phyloP scores from a whole-genome alignment of 768 basidiomycete species.

The Dioszegia aurantiaca region DNA sequence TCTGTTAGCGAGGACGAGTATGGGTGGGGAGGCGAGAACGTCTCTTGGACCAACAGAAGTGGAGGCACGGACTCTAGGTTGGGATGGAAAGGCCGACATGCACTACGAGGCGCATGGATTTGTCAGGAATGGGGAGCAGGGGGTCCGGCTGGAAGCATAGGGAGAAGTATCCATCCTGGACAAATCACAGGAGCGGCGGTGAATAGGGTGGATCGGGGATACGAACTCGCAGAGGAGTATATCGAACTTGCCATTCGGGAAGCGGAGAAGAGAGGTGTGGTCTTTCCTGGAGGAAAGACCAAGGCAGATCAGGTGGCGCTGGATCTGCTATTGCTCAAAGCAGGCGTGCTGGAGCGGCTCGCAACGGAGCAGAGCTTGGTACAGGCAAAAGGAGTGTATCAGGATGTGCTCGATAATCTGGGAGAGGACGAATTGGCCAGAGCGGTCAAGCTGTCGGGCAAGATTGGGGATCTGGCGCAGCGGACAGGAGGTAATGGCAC shows the following conservation, averaged over 20 bases:
- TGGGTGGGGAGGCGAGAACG: conserved; percentile 43
- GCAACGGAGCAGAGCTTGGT: conserved; percentile 27
- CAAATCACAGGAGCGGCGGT: conserved; percentile 30
- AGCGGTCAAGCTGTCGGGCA: conserved; percentile 35
- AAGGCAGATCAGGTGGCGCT: conserved; percentile 34
- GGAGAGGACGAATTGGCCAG: conserved; percentile 21
- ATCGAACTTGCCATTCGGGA: conserved; percentile 40
- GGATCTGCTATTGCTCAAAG: conserved; percentile 47
- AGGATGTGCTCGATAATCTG: conserved; percentile 33
- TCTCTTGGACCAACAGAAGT: conserved; percentile 43
- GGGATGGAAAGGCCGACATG: conserved; percentile 44
- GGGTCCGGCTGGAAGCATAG: conserved; percentile 22
- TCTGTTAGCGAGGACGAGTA: conserved; percentile 23
- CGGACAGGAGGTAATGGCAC: conserved; percentile 28
- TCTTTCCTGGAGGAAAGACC: conserved; percentile 36
- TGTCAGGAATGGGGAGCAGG: conserved; percentile 45
- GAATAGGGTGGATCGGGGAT: conserved; percentile 38
- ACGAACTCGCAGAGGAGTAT: conserved; percentile 46
- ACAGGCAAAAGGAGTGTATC: conserved; percentile 45
- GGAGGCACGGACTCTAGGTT: conserved; percentile 45
- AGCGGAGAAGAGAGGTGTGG: conserved; percentile 35
- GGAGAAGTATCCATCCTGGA: conserved; percentile 28
- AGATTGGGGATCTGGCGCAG: conserved; percentile 42
- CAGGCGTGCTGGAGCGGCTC: conserved; percentile 47
- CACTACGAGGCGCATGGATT: conserved; percentile 47